Conservation (phyloP, 345 rosid species). For the Eucalyptus guilfoylei region DNA sequence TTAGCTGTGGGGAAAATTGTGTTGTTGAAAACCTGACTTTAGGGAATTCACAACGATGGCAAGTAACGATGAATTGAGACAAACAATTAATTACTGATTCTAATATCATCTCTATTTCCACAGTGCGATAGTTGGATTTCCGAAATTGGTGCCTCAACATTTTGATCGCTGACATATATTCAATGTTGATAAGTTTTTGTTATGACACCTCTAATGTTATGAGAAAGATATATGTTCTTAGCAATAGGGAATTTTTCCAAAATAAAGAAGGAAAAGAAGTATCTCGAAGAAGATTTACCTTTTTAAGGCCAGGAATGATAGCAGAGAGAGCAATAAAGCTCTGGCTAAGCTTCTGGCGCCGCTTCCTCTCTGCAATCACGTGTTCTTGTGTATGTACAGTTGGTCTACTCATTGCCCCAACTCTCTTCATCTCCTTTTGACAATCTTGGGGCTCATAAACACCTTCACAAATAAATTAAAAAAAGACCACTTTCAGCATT, state of each 20-base stretch:
- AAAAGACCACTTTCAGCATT: conserved; percentile 36
- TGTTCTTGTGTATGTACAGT: conserved; percentile 55
- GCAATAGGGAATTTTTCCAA: not conserved
- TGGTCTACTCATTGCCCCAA: conserved; percentile 12
- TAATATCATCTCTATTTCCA: not conserved
- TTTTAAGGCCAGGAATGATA: conserved; percentile 69
- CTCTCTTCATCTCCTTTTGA: not conserved
- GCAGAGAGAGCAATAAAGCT: conserved; percentile 62
- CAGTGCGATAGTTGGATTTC: not conserved
- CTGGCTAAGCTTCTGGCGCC: conserved; percentile 67
- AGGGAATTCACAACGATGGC: not conserved
- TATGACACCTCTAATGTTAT: not conserved
- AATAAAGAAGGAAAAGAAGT: not conserved
- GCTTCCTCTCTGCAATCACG: conserved; percentile 76
- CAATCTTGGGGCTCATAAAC: not conserved
- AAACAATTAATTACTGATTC: not conserved
- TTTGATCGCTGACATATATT: not conserved
- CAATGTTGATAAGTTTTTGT: not conserved
- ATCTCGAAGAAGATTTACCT: conserved; percentile 10
- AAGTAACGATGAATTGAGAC: not conserved
- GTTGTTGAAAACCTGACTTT: not conserved
- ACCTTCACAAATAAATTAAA: not conserved
- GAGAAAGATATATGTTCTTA: not conserved
- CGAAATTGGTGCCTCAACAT: not conserved
- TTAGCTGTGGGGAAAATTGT: not conserved